Percentiles rank a stretch among this genome's conserved stretches.
These are phyloP conservation scores for Phlebiopsis flavidoalba DNA, from an alignment of 768 basidiomycete species.

Conservation along the genomic window DNA sequence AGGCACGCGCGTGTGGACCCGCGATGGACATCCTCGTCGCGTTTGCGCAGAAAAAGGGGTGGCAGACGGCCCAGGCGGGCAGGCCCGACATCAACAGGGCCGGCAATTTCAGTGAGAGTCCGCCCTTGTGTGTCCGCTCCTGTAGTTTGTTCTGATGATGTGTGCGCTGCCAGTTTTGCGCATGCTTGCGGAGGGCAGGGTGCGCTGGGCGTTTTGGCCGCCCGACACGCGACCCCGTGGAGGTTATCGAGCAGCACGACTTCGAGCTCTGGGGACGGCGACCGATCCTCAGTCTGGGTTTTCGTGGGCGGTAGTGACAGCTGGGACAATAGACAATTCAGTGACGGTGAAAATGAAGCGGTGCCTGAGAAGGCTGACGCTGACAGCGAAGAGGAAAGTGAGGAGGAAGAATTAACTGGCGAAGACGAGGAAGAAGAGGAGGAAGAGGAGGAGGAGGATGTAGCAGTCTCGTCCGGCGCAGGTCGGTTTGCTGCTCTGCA, in stretches of 20 bases:
- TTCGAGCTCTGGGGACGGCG: constrained; percentile 34
- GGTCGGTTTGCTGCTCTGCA: constrained; percentile 36
- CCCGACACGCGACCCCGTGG: constrained; percentile 37
- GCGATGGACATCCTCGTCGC: constrained; percentile 80
- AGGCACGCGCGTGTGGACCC: constrained; percentile 52
- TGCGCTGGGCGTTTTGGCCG: constrained; percentile 87
- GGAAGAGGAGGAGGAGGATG: constrained; percentile 3
- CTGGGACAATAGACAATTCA: constrained; percentile 15
- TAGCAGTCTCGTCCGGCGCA: background rate
- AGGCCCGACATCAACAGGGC: constrained; percentile 85
- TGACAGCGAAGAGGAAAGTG: constrained; percentile 28
- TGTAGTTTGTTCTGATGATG: background rate
- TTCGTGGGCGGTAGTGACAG: constrained; percentile 23
- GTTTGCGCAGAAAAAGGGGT: constrained; percentile 73
- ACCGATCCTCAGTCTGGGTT: no score
- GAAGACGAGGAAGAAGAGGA: constrained; percentile 10
- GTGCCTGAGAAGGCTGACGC: background rate
- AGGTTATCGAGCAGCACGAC: constrained; percentile 22
- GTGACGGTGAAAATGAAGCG: constrained; percentile 14
- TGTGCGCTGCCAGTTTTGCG: constrained; percentile 55
- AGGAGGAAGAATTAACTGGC: constrained; percentile 16
- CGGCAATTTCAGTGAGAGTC: constrained; percentile 81
- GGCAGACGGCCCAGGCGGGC: constrained; percentile 89
- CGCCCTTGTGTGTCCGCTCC: background rate
- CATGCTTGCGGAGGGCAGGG: constrained; percentile 72